phyloP scores from a whole-genome alignment of 768 basidiomycete genomes.

The Boletales sp. region DNA sequence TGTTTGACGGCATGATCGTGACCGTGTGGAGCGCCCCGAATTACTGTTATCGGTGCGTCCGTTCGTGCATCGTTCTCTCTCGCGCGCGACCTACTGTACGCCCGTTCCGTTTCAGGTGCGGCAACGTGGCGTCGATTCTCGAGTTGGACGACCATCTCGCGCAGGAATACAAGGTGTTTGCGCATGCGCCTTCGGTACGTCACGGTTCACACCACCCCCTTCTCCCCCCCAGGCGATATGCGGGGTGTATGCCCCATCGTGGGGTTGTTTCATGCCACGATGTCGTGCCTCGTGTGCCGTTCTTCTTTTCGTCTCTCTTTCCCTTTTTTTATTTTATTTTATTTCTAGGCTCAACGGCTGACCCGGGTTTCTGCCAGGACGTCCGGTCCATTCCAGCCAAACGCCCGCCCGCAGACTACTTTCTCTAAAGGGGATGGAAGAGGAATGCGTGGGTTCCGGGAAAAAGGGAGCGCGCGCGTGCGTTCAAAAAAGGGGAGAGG shows the following conservation, averaged over 20 bases:
- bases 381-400: conserved; percentile 79
- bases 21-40: conserved; percentile 99
- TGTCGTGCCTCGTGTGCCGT: not conserved
- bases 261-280: too few relatives aligned
- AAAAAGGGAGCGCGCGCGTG: too few relatives aligned
- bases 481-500: too few relatives aligned
- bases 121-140: conserved; percentile 93
- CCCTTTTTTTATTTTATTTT: not conserved
- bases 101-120: conserved; percentile 80
- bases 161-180: conserved; percentile 96
- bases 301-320: not conserved
- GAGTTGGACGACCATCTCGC: conserved; percentile 90
- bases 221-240: conserved; percentile 19
- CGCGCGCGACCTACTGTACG: too few relatives aligned
- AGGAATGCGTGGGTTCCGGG: too few relatives aligned
- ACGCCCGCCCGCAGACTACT: conserved; percentile 85
- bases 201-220: too few relatives aligned
- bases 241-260: conserved; percentile 18
- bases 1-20: conserved; percentile 94
- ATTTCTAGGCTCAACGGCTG: not conserved
- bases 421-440: conserved; percentile 44
- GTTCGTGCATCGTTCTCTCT: conserved; percentile 2
- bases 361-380: conserved; percentile 46
- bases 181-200: conserved; percentile 82
- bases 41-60: conserved; percentile 89